Evolutionary conservation across 306 rosid genomes (phyloP).

Genomic region (Cyamopsis tetragonoloba): DNA sequence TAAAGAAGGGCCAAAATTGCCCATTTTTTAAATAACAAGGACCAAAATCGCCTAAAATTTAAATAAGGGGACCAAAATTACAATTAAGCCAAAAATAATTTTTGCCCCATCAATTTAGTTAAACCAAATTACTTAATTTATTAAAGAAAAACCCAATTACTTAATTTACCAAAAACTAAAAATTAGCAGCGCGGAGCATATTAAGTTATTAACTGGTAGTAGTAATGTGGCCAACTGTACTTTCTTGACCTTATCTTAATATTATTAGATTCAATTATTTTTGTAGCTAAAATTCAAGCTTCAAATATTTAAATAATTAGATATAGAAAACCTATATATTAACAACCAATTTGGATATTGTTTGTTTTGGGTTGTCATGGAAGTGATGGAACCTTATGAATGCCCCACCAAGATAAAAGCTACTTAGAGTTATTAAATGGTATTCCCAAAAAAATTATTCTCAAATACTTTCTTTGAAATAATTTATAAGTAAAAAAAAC

Average conservation of each 20-base stretch:
- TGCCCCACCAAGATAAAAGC: slow-evolving; percentile 14
- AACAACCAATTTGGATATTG: slow-evolving; percentile 26
- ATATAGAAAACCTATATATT: slow-evolving; percentile 14
- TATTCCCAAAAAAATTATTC: neutral
- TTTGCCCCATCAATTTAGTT: too few relatives aligned
- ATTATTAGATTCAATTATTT: neutral
- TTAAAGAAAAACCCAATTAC: neutral
- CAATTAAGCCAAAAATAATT: too few relatives aligned
- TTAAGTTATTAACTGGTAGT: neutral
- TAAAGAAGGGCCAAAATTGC: too few relatives aligned
- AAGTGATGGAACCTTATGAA: neutral
- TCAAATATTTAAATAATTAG: slow-evolving; percentile 1
- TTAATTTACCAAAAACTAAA: neutral
- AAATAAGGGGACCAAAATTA: too few relatives aligned
- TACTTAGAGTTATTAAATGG: neutral
- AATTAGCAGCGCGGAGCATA: too few relatives aligned
- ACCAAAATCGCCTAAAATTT: too few relatives aligned
- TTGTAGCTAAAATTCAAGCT: slow-evolving; percentile 10
- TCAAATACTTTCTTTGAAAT: too few relatives aligned
- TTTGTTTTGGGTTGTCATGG: neutral
- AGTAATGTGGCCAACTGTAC: neutral
- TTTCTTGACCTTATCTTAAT: neutral
- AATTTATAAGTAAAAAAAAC: too few relatives aligned
- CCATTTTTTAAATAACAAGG: too few relatives aligned
- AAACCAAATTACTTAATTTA: too few relatives aligned